Evolutionary conservation across 2,329 filamentous ascomycete genomes (phyloP).

Genomic region (Simplicillium aogashimaense): DNA sequence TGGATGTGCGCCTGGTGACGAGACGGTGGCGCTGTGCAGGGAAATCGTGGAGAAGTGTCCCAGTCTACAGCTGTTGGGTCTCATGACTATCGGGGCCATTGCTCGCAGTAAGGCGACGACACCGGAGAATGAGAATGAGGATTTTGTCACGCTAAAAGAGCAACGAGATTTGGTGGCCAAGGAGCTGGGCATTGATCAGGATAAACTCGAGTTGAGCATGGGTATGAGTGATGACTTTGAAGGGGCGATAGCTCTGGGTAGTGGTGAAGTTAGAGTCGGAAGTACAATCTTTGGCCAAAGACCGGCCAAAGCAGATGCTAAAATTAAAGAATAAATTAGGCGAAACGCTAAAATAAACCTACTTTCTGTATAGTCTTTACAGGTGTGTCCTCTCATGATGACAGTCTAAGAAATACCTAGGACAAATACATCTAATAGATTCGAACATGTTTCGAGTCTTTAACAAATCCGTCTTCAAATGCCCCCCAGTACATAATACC

Average conservation of each 20-base stretch:
- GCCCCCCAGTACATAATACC: too few relatives aligned
- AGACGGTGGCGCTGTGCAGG: conserved; percentile 55
- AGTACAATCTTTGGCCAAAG: conserved; percentile 89
- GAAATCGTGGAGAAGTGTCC: conserved; percentile 64
- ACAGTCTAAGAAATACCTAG: too few relatives aligned
- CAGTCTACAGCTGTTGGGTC: conserved; percentile 62
- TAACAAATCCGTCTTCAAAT: too few relatives aligned
- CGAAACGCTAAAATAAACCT: too few relatives aligned
- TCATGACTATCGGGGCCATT: conserved; percentile 98
- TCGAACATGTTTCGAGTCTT: too few relatives aligned
- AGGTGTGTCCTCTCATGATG: too few relatives aligned
- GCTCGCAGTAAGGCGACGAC: conserved; percentile 68
- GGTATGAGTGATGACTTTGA: conserved; percentile 98
- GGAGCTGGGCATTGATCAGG: conserved; percentile 35
- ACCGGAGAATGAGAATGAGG: conserved; percentile 77
- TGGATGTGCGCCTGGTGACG: conserved; percentile 59
- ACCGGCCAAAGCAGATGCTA: conserved; percentile 69
- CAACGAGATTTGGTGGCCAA: conserved; percentile 60
- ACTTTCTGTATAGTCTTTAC: too few relatives aligned
- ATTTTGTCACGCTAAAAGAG: conserved; percentile 62
- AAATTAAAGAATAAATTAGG: conserved; percentile 39
- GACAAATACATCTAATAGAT: too few relatives aligned
- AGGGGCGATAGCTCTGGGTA: conserved; percentile 73
- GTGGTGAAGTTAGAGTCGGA: conserved; percentile 81
- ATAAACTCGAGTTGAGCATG: conserved; percentile 82